A percentile compares a stretch with the other conserved stretches of the same genome.
Evolutionary conservation across 208 protist species (phyloP).

Genomic region (Acanthamoeba royreba): DNA sequence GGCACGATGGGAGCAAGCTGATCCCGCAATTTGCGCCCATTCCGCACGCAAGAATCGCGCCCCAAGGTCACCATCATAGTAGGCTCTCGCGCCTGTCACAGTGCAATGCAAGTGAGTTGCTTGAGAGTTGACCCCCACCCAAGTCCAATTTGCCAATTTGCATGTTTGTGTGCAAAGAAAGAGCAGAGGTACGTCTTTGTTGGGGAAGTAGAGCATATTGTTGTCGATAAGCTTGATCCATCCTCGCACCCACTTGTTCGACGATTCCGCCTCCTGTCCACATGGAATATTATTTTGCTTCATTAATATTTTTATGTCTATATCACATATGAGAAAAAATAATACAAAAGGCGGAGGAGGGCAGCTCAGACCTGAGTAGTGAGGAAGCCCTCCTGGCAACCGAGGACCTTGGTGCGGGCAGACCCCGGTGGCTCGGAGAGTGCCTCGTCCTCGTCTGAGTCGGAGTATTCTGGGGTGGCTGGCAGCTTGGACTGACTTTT

Average conservation of each 20-base stretch:
- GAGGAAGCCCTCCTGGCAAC: not conserved
- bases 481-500: not conserved
- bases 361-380: not conserved
- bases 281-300: too few species aligned
- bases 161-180: too few species aligned
- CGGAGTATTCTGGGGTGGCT: not conserved
- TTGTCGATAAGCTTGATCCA: constrained; percentile 6
- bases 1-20: not conserved
- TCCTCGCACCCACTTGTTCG: not conserved
- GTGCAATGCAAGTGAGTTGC: not conserved
- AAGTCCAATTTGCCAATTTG: too few species aligned
- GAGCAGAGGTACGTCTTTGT: not conserved
- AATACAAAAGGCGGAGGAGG: not conserved
- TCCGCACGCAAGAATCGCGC: not conserved
- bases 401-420: not conserved
- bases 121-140: too few species aligned
- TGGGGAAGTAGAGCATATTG: not conserved
- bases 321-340: not conserved
- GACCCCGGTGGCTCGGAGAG: too few species aligned
- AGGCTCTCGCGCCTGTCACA: not conserved
- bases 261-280: not conserved
- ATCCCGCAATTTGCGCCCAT: not conserved
- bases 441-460: not conserved
- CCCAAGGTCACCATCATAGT: constrained; percentile 10
- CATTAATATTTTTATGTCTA: not conserved